Conservation (phyloP, 768 basidiomycete species). For the Nidularia pulvinata region DNA sequence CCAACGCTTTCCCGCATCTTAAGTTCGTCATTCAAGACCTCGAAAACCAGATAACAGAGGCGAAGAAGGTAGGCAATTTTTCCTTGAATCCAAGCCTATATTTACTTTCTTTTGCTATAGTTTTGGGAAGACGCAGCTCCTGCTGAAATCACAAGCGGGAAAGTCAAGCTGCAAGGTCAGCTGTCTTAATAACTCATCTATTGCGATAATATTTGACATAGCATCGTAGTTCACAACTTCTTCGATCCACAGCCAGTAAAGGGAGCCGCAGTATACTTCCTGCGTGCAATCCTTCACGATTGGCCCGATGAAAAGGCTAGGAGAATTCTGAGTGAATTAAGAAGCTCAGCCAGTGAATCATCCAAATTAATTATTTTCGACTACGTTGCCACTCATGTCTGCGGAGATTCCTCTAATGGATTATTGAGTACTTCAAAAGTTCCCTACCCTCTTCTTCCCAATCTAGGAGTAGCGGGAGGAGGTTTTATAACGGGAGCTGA, state of each 20-base stretch:
- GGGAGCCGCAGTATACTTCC: conserved; percentile 19
- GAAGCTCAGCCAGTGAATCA: conserved; percentile 13
- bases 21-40: conserved; percentile 34
- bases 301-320: conserved; percentile 17
- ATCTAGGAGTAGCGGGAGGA: neutral
- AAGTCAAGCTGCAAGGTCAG: conserved; percentile 23
- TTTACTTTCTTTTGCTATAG: too few species aligned
- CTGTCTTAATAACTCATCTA: too few species aligned
- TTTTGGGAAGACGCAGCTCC: conserved; percentile 20
- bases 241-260: conserved; percentile 24
- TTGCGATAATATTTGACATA: too few species aligned
- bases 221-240: conserved; percentile 28
- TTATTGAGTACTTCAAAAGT: neutral
- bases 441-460: neutral
- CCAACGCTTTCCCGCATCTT: conserved; percentile 24
- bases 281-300: conserved; percentile 28
- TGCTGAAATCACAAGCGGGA: conserved; percentile 17
- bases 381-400: conserved; percentile 11
- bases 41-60: conserved; percentile 12
- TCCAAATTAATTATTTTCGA: conserved; percentile 24
- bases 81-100: too few species aligned
- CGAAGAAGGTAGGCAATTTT: conserved; percentile 6
- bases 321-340: conserved; percentile 19
- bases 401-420: neutral
- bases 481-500: neutral